A percentile compares a stretch with the other conserved stretches of the same genome.
phyloP scores from a whole-genome alignment of 768 basidiomycete genomes.

The Boletus eberwhitei region DNA sequence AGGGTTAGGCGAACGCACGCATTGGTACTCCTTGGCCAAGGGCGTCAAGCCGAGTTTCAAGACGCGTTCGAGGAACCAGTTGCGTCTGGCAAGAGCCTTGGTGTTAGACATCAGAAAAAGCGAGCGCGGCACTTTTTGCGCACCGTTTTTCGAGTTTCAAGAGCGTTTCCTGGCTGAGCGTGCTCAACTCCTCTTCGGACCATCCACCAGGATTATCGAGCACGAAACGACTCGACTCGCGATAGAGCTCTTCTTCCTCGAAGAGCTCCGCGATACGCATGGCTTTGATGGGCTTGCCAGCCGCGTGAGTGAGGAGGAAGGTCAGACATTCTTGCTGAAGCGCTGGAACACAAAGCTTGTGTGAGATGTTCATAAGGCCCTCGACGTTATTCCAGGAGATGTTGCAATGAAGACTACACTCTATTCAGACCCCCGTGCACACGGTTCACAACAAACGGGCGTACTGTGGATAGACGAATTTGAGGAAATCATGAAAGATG shows the following conservation, averaged over 20 bases:
- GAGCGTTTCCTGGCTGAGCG: slow-evolving; percentile 76
- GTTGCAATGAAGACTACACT: slow-evolving; percentile 74
- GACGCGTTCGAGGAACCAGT: slow-evolving; percentile 94
- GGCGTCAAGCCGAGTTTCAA: slow-evolving; percentile 85
- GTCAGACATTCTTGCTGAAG: slow-evolving; percentile 79
- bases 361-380: slow-evolving; percentile 84
- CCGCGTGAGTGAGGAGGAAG: slow-evolving; percentile 89
- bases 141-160: slow-evolving; percentile 87
- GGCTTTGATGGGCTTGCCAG: slow-evolving; percentile 89
- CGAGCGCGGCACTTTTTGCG: neutral
- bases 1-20: slow-evolving; percentile 47
- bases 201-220: slow-evolving; percentile 90
- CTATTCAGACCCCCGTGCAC: slow-evolving; percentile 2
- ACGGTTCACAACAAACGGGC: slow-evolving; percentile 22
- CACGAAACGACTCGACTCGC: slow-evolving; percentile 88
- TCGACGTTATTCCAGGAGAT: slow-evolving; percentile 97
- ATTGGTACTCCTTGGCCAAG: slow-evolving; percentile 93
- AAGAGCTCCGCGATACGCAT: slow-evolving; percentile 90
- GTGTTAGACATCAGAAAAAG: neutral
- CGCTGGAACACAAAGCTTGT: slow-evolving; percentile 81
- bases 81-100: slow-evolving; percentile 54
- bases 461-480: slow-evolving; percentile 91
- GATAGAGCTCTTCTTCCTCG: slow-evolving; percentile 85
- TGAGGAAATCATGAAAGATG: slow-evolving; percentile 91
- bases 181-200: slow-evolving; percentile 75